Evolutionary conservation across 129 eudicot species (phyloP), one percentile per base, ranked within the genome.

Genomic region (Pulicaria dysenterica): DNA sequence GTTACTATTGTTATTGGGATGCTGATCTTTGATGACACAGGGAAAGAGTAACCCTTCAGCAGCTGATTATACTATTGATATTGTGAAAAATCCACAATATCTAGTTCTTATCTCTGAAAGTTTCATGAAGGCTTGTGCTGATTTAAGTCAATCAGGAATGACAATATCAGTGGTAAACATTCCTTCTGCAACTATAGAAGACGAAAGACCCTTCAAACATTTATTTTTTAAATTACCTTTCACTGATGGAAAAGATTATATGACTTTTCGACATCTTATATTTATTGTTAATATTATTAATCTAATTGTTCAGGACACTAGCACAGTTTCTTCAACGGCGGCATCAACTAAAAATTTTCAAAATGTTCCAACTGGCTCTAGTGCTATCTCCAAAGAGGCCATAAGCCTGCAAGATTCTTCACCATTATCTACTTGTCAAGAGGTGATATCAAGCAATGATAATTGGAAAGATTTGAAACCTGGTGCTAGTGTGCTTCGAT

Each of bases 121-220:
- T 78, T 87, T 90, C 58, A 70, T 81, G 70, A 91, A 85, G 84
- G 96, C 89, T 56, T 83, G 86, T 65, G 82, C 81, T 80, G 85
- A 87, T 61, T 72, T 89, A 67, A 77, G 84, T 72, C 84, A 84
- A 38, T 19, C 87, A 40, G 90, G 87, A 73, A 65, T 82, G 55
- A 17, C 31, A 24, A 2, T 24, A 56, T 58, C 79, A 45, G 73
- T 74, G 56, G 85, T 87, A 43, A 87, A 83, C 56, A 65, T 81
- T 7, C 79, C 87, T 16, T n/a, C 7, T 82, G 88, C 96, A 59
- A 81, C 86, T 64, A 84, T 89, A 17, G 85, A 90, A 85, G 74
- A 79, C 67, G 96, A 86, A 83, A 90, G 92, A 67, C 68, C 16
- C 53, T 8, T 56, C 44, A 56, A 56, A 13, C 64, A 66, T 31